phyloP scores from a whole-genome alignment of 495 filamentous ascomycete genomes.

The Bathelium albidoporum region DNA sequence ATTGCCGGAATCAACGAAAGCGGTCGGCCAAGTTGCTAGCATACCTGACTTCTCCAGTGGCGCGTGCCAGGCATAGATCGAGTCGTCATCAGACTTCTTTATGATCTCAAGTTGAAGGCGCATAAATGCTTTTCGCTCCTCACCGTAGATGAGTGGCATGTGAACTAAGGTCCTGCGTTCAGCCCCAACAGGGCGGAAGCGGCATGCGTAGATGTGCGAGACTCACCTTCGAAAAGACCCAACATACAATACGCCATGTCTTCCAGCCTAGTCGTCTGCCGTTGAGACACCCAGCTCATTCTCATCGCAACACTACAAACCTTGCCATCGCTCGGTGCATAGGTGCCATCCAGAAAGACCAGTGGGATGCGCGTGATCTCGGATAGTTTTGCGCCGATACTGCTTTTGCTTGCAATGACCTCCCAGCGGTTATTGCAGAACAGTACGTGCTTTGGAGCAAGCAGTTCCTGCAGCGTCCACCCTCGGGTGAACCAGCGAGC shows the following conservation, averaged over 20 bases:
- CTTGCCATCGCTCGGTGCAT: background rate
- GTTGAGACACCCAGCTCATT: slow-evolving; percentile 16
- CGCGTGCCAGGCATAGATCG: slow-evolving; percentile 7
- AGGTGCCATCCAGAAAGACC: background rate
- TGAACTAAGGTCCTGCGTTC: too few species aligned
- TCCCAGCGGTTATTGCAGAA: slow-evolving; percentile 15
- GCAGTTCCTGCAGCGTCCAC: slow-evolving; percentile 20
- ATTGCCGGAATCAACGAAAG: background rate
- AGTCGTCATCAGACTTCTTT: slow-evolving; percentile 4
- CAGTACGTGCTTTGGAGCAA: slow-evolving; percentile 10
- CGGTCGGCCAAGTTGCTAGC: background rate
- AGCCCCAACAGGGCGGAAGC: background rate
- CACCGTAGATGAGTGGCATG: slow-evolving; percentile 12
- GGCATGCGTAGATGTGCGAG: background rate
- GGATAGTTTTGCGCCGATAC: background rate
- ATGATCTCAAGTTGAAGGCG: slow-evolving; percentile 11
- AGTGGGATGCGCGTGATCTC: slow-evolving; percentile 3
- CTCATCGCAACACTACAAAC: slow-evolving; percentile 11
- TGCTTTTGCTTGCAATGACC: slow-evolving; percentile 3
- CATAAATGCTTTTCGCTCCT: slow-evolving; percentile 8
- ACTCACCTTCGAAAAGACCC: slow-evolving; percentile 12
- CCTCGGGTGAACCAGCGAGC: slow-evolving; percentile 17
- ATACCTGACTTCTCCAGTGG: background rate
- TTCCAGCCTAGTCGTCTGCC: slow-evolving; percentile 15
- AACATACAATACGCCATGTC: slow-evolving; percentile 21